phyloP scores from a whole-genome alignment of 2,329 filamentous ascomycete genomes.

The Fusarium multiceps region DNA sequence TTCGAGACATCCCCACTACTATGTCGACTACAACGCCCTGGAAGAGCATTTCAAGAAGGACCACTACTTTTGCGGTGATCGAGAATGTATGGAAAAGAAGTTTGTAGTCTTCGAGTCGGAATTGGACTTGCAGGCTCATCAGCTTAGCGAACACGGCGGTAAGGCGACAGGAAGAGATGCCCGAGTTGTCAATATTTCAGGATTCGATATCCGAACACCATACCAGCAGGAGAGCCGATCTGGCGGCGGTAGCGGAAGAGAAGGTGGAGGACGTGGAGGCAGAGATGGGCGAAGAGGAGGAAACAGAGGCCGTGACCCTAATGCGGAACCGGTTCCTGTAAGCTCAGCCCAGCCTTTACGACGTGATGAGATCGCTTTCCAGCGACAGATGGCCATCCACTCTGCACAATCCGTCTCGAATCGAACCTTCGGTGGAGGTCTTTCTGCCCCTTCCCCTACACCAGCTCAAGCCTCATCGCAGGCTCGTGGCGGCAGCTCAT shows the following conservation, averaged over 20 bases:
- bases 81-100: constrained; percentile 94
- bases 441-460: constrained; percentile 62
- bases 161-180: constrained; percentile 88
- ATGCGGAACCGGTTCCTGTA: constrained; percentile 80
- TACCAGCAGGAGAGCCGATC: constrained; percentile 71
- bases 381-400: constrained; percentile 91
- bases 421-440: constrained; percentile 85
- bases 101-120: constrained; percentile 97
- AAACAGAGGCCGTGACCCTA: constrained; percentile 83
- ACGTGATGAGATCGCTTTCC: constrained; percentile 89
- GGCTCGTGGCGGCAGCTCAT: constrained; percentile 36
- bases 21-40: constrained; percentile 85
- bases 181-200: constrained; percentile 84
- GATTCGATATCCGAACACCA: constrained; percentile 81
- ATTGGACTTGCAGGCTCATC: constrained; percentile 94
- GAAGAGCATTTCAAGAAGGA: constrained; percentile 89
- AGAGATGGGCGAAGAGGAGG: constrained; percentile 64
- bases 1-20: constrained; percentile 85
- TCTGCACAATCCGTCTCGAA: constrained; percentile 83
- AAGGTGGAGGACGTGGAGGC: constrained; percentile 58
- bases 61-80: constrained; percentile 86
- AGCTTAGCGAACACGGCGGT: constrained; percentile 85
- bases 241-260: constrained; percentile 55
- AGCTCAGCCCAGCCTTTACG: constrained; percentile 84
- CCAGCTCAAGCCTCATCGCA: constrained; percentile 42